Conservation (phyloP, 768 basidiomycete species). For the Boletus reticulatus region DNA sequence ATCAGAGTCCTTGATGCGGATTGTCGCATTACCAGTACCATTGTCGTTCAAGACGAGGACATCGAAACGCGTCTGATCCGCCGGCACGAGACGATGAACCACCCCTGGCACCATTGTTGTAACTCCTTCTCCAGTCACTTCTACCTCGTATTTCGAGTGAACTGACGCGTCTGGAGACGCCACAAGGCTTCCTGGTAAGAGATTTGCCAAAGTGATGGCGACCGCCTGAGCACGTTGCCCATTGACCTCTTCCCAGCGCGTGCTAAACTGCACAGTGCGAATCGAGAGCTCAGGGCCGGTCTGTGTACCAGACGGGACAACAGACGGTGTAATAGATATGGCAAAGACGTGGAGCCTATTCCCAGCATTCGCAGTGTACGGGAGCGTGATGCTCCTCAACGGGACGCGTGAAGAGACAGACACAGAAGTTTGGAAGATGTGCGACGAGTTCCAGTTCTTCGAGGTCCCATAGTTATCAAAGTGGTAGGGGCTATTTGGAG, state of each 20-base stretch:
- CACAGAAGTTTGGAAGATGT: constrained; percentile 46
- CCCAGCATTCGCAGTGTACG: constrained; percentile 20
- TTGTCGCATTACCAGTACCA: constrained; percentile 27
- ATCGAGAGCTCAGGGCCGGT: constrained; percentile 35
- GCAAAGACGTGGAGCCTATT: constrained; percentile 47
- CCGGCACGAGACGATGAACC: constrained; percentile 46
- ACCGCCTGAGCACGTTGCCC: constrained; percentile 44
- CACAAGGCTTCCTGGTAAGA: constrained; percentile 36
- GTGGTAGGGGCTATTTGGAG: constrained; percentile 40
- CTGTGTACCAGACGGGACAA: constrained; percentile 24
- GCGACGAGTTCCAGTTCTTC: constrained; percentile 41
- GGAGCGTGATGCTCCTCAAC: constrained; percentile 45
- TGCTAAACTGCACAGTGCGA: constrained; percentile 43
- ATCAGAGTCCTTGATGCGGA: constrained; percentile 32
- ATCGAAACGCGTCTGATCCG: constrained; percentile 49
- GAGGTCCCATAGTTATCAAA: constrained; percentile 34
- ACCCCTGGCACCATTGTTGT: constrained; percentile 42
- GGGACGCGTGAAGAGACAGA: constrained; percentile 40
- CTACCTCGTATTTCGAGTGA: constrained; percentile 33
- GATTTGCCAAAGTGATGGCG: constrained; percentile 51
- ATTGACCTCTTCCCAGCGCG: constrained; percentile 42
- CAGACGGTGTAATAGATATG: constrained; percentile 39
- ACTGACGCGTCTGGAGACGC: constrained; percentile 31
- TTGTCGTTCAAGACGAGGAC: constrained; percentile 42
- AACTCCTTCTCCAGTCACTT: constrained; percentile 38